Conservation (phyloP, 495 filamentous ascomycete species). For the Talaromyces adpressus region DNA sequence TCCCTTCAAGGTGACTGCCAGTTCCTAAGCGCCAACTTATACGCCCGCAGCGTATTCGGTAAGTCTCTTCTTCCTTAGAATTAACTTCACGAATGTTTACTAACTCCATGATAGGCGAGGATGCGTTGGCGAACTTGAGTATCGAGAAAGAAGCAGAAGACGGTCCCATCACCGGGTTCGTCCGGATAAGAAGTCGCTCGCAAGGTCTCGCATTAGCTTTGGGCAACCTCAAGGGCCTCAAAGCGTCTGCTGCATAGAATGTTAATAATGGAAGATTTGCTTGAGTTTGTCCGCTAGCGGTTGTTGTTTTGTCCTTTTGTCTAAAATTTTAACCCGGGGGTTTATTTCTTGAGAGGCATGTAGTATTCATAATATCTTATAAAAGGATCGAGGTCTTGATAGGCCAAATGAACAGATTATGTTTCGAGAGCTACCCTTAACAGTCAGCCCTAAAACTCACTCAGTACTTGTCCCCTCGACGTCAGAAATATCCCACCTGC, state of each 20-base stretch:
- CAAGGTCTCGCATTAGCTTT: constrained; percentile 93
- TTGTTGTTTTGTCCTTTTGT: constrained; percentile 1
- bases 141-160: constrained; percentile 97
- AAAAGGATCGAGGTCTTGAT: background rate
- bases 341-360: background rate
- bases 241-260: constrained; percentile 43
- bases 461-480: no score
- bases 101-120: constrained; percentile 68
- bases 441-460: background rate
- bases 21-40: constrained; percentile 95
- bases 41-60: constrained; percentile 98
- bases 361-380: constrained; percentile 1
- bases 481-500: no score
- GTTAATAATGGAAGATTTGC: constrained; percentile 12
- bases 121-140: constrained; percentile 93
- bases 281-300: constrained; percentile 7
- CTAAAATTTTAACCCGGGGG: background rate
- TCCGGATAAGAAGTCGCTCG: constrained; percentile 94
- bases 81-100: constrained; percentile 2
- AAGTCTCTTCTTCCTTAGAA: constrained; percentile 31
- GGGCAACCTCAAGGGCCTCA: constrained; percentile 90
- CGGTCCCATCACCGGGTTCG: constrained; percentile 96
- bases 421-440: background rate
- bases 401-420: background rate
- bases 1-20: constrained; percentile 96